Evolutionary conservation across 129 eudicot genomes (phyloP), one percentile per base, ranked within the genome.

Genomic region (Glebionis coronaria): DNA sequence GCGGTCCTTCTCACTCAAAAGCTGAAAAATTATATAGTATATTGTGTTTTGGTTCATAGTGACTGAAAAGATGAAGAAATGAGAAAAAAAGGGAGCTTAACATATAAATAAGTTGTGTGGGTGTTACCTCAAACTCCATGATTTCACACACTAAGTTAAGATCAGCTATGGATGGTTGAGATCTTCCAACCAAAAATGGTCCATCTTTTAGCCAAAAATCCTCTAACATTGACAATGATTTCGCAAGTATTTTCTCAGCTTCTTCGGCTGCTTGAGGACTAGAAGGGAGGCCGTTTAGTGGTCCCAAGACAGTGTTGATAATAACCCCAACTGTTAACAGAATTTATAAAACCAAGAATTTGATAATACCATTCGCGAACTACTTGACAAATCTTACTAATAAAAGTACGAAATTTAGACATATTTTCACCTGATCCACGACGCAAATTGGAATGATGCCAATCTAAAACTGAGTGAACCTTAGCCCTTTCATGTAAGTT

Each of bases 401-500:
- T 2, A 38, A 12, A 50, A 4, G 53, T 60, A 42, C 12, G 38
- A 72, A 49, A 0, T 9, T 72, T 10, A 4, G 2, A 57, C 4
- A 55, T 44, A 27, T 5, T 45, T 47, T 62, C 61, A 92, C 98
- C 86, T 85, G 97, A 51, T 51, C 95, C 95, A 46, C 80, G 80
- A 3, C 95, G 99, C 68, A 93, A 60, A 78, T 84, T 93, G 52
- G 86, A 75, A 81, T 93, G 99, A 77, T 93, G 99, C 97, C 99
- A 93, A 72, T 93, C 97, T 66, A 93, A 77, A 54, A 84, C 88
- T 9, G 97, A 86, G 52, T 93, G 76, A 62, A 88, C 71, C 82
- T 89, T 86, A n/a, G 97, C 92, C 71, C 92, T 81, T 74, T 67
- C 77, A 10, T n/a, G 61, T 21, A 86, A 53, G 73, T 93, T 96